phyloP scores from a whole-genome alignment of 2,329 filamentous ascomycete species.

The Didymella exigua region DNA sequence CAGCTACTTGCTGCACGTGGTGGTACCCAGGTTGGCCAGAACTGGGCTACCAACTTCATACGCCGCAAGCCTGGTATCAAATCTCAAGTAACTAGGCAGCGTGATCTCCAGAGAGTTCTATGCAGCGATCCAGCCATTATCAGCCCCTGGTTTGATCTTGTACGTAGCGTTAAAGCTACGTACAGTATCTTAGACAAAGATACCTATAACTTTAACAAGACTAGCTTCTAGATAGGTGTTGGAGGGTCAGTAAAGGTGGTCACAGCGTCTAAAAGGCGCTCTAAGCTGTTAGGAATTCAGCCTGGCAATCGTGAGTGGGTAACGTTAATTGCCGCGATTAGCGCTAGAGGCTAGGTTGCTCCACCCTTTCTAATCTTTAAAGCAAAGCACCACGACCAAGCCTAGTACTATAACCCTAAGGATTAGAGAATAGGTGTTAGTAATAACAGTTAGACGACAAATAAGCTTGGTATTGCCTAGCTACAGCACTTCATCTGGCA shows the following conservation, averaged over 20 bases:
- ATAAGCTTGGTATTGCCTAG: too few relatives aligned
- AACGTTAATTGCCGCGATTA: constrained; percentile 18
- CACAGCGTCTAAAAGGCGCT: too few relatives aligned
- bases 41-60: constrained; percentile 16
- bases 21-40: constrained; percentile 10
- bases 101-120: constrained; percentile 16
- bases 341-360: constrained; percentile 16
- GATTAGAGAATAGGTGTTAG: too few relatives aligned
- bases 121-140: constrained; percentile 11
- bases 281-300: neutral
- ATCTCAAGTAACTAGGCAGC: constrained; percentile 4
- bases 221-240: too few relatives aligned
- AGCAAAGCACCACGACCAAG: constrained; percentile 12
- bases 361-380: constrained; percentile 20
- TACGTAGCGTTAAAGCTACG: too few relatives aligned
- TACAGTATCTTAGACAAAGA: too few relatives aligned
- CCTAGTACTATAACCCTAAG: constrained; percentile 22
- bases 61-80: neutral
- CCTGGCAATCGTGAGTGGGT: constrained; percentile 20
- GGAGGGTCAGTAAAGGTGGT: too few relatives aligned
- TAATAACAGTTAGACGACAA: too few relatives aligned
- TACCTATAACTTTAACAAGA: too few relatives aligned
- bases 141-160: too few relatives aligned
- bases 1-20: constrained; percentile 16
- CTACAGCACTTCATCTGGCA: constrained; percentile 46